A percentile compares a stretch with the other conserved stretches of the same genome.
Evolutionary conservation across 139 green algal species (phyloP).

Genomic region (Coelastrella sp.): DNA sequence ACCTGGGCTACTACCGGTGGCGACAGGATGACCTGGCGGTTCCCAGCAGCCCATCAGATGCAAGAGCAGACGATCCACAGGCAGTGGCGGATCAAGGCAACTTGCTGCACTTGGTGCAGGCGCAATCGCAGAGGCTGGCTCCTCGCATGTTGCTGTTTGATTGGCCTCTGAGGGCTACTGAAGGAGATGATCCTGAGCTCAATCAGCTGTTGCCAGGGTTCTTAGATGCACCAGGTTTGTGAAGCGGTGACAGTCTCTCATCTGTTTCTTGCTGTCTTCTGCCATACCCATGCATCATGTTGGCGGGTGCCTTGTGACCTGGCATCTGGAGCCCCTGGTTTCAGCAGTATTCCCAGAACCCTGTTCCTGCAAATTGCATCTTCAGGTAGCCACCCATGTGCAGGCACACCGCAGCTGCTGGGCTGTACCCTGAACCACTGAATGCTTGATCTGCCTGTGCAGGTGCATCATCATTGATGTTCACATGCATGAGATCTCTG

Average conservation of each 20-base stretch:
- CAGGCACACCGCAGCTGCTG: too few species aligned
- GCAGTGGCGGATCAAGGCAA: background rate
- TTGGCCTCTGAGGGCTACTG: conserved; percentile 56
- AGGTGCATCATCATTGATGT: conserved; percentile 55
- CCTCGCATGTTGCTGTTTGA: conserved; percentile 61
- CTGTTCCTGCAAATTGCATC: too few species aligned
- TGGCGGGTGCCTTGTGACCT: background rate
- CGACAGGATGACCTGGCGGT: background rate
- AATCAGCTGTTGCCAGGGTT: conserved; percentile 66
- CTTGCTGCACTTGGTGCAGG: conserved; percentile 43
- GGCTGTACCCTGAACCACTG: background rate
- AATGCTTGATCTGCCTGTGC: background rate
- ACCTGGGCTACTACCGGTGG: conserved; percentile 63
- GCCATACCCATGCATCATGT: background rate
- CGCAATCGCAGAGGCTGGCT: conserved; percentile 12
- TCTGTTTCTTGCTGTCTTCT: background rate
- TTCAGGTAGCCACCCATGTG: too few species aligned
- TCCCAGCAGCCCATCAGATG: background rate
- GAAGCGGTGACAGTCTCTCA: background rate
- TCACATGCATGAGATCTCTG: conserved; percentile 47
- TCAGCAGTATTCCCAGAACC: too few species aligned
- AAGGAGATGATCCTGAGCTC: conserved; percentile 48
- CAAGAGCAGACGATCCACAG: background rate
- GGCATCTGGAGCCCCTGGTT: too few species aligned
- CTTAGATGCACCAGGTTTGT: conserved; percentile 61